phyloP scores from a whole-genome alignment of 1,284 basidiomycete genomes.

The Austropuccinia psidii region DNA sequence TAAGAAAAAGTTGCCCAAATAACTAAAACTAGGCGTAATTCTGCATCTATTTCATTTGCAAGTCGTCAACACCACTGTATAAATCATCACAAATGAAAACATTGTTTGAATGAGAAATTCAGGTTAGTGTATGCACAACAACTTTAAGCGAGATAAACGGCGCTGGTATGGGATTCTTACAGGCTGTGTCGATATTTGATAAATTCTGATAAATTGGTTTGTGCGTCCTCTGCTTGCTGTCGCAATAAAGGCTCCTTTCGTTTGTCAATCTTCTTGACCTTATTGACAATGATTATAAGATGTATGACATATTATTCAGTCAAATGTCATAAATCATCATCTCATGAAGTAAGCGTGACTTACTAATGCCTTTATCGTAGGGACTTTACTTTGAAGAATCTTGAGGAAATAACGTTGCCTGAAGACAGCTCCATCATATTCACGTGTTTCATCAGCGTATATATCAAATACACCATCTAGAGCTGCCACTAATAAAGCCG shows the following conservation, averaged over 20 bases:
- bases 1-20: too few species aligned
- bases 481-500: not conserved
- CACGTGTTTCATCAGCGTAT: slow-evolving; percentile 7
- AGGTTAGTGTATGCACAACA: too few species aligned
- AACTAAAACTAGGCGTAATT: too few species aligned
- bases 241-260: slow-evolving; percentile 2
- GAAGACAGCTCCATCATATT: slow-evolving; percentile 20
- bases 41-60: too few species aligned
- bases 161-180: too few species aligned
- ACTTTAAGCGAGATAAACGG: too few species aligned
- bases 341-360: not conserved
- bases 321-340: not conserved
- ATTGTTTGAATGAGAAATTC: too few species aligned
- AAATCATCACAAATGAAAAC: too few species aligned
- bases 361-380: slow-evolving; percentile 7
- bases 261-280: slow-evolving; percentile 36
- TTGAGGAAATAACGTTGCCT: slow-evolving; percentile 5
- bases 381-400: not conserved
- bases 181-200: slow-evolving; percentile 19
- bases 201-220: slow-evolving; percentile 12
- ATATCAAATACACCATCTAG: slow-evolving; percentile 28
- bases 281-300: not conserved
- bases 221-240: slow-evolving; percentile 1
- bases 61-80: too few species aligned
- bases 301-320: not conserved